These are phyloP conservation scores for Hippophae tibetana DNA, from an alignment of 306 rosid genomes.

Conservation along the genomic window DNA sequence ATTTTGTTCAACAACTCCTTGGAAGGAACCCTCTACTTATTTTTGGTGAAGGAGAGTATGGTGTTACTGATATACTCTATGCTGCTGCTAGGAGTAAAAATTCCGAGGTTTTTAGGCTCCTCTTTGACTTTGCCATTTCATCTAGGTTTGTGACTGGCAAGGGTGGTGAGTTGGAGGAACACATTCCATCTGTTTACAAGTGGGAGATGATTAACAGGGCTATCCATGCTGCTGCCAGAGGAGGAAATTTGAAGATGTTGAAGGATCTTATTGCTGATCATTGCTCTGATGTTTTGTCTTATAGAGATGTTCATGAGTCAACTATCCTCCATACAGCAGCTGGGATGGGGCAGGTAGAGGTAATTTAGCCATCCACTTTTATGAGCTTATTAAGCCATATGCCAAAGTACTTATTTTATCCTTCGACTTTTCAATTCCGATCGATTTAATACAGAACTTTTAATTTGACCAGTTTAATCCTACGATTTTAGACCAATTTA, in stretches of 20 bases:
- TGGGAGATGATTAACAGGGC: constrained; percentile 88
- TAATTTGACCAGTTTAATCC: too few species aligned
- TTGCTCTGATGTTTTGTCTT: constrained; percentile 66
- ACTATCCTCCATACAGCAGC: constrained; percentile 91
- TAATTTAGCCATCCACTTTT: constrained; percentile 21
- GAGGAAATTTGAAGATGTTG: constrained; percentile 65
- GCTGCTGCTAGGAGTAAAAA: constrained; percentile 61
- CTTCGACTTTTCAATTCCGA: too few species aligned
- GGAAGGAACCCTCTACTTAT: constrained; percentile 53
- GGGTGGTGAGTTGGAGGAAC: constrained; percentile 55
- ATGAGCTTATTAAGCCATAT: not conserved
- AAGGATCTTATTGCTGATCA: constrained; percentile 54
- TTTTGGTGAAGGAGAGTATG: constrained; percentile 71
- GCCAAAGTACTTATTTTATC: too few species aligned
- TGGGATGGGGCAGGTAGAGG: constrained; percentile 86
- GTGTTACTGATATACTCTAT: constrained; percentile 55
- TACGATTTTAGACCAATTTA: too few species aligned
- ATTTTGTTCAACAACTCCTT: constrained; percentile 48
- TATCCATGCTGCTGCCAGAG: constrained; percentile 92
- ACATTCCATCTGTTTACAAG: constrained; percentile 58
- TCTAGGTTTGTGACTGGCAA: constrained; percentile 51
- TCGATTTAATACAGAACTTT: too few species aligned
- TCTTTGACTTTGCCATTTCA: constrained; percentile 63
- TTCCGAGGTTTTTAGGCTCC: constrained; percentile 43
- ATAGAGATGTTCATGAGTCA: constrained; percentile 71